These are phyloP conservation scores for Neofusicoccum umdonicola DNA, from an alignment of 2,329 filamentous ascomycete genomes.

Conservation along the genomic window DNA sequence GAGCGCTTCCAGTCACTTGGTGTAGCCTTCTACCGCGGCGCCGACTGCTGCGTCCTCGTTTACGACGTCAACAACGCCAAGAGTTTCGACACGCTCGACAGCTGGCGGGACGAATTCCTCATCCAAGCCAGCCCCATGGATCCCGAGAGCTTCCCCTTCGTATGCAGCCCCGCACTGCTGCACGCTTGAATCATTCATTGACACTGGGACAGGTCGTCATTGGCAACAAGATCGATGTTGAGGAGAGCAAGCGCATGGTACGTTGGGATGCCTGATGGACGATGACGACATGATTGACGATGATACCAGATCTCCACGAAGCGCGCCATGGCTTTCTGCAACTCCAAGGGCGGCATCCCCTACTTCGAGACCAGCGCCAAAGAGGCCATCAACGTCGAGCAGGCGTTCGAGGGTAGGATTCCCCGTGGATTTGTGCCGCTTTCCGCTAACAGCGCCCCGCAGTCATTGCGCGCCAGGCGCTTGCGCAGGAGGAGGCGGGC, in stretches of 20 bases:
- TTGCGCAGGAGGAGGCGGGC: constrained; percentile 95
- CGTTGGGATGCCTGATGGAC: constrained; percentile 27
- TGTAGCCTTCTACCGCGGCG: constrained; percentile 94
- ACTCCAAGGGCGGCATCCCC: constrained; percentile 94
- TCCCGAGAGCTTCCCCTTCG: constrained; percentile 96
- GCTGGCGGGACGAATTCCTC: constrained; percentile 96
- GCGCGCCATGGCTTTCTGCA: constrained; percentile 94
- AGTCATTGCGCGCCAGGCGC: constrained; percentile 95
- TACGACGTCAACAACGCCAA: constrained; percentile 99
- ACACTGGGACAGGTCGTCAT: constrained; percentile 70
- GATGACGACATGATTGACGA: not conserved
- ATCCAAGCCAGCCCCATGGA: constrained; percentile 96
- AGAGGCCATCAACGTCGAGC: constrained; percentile 97
- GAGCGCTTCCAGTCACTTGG: constrained; percentile 96
- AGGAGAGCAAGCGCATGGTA: constrained; percentile 93
- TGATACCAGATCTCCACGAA: constrained; percentile 79
- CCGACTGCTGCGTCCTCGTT: constrained; percentile 95
- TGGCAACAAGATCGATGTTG: constrained; percentile 98
- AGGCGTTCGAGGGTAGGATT: constrained; percentile 63
- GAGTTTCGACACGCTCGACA: constrained; percentile 97
- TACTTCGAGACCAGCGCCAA: constrained; percentile 99
- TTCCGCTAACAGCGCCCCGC: constrained; percentile 39
- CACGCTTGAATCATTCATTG: constrained; percentile 15
- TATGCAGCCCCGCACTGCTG: constrained; percentile 49
- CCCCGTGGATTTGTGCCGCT: constrained; percentile 17